These are phyloP conservation scores for Solanum arcanum DNA, from an alignment of 257 asterid genomes.

Conservation along the genomic window DNA sequence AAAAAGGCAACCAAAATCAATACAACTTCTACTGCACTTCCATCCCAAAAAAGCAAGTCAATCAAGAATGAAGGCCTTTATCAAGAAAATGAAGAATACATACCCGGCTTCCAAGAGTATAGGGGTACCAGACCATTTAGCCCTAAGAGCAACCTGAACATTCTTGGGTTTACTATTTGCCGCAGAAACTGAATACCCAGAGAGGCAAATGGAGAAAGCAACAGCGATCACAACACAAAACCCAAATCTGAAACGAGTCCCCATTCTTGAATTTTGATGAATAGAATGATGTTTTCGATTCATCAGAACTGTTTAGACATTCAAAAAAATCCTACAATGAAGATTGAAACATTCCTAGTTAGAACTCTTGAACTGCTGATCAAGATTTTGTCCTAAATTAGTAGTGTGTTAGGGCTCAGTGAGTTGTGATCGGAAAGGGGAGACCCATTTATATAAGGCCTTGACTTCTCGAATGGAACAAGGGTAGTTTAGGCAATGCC, in stretches of 20 bases:
- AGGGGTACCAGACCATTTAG: slow-evolving; percentile 97
- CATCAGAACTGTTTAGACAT: slow-evolving; percentile 25
- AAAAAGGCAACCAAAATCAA: background rate
- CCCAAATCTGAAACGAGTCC: slow-evolving; percentile 54
- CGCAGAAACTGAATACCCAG: slow-evolving; percentile 34
- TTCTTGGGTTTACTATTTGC: slow-evolving; percentile 68
- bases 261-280: slow-evolving; percentile 39
- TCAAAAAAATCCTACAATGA: background rate
- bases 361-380: background rate
- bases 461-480: background rate
- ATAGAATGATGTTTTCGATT: background rate
- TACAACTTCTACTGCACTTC: background rate
- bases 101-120: slow-evolving; percentile 95
- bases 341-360: background rate
- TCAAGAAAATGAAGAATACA: background rate
- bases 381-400: background rate
- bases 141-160: slow-evolving; percentile 92
- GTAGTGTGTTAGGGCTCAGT: background rate
- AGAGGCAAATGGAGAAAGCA: slow-evolving; percentile 19
- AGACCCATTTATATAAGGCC: background rate
- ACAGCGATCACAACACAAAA: slow-evolving; percentile 28
- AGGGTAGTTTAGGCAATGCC: background rate
- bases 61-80: background rate
- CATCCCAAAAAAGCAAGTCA: background rate
- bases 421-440: background rate